Conservation (phyloP, 371 early-diverging fungal genomes). For the Mucor circinelloides region DNA sequence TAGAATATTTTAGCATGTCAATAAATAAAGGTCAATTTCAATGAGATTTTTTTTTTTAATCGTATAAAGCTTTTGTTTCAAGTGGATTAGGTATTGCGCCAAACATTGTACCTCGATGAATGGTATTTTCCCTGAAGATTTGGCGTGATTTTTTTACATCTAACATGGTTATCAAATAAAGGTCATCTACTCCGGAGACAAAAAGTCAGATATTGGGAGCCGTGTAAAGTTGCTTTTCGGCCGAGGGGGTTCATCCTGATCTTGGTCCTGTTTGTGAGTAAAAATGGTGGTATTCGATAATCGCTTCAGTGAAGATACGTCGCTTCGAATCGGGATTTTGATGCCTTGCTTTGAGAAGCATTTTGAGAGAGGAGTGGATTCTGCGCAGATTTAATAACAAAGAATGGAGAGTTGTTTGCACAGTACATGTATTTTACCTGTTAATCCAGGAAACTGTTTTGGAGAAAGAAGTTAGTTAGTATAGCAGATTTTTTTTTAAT, state of each 20-base stretch:
- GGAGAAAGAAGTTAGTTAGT: not conserved
- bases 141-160: not conserved
- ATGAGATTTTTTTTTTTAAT: not conserved
- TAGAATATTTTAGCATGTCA: not conserved
- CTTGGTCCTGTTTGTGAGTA: not conserved
- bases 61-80: too few relatives aligned
- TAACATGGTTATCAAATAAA: not conserved
- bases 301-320: not conserved
- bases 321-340: slow-evolving; percentile 63
- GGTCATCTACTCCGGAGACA: slow-evolving; percentile 7
- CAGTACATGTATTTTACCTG: slow-evolving; percentile 32
- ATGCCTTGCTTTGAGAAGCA: slow-evolving; percentile 69
- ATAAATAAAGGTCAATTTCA: not conserved
- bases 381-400: slow-evolving; percentile 24
- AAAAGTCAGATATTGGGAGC: slow-evolving; percentile 17
- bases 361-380: slow-evolving; percentile 64
- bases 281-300: not conserved
- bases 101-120: not conserved
- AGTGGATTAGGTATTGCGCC: not conserved
- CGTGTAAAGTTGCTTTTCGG: slow-evolving; percentile 5
- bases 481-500: not conserved
- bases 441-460: slow-evolving; percentile 60
- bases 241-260: not conserved
- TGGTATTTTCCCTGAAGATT: not conserved
- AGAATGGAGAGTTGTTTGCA: not conserved